Base-by-base conservation (phyloP, 345 rosid species). In the Boechera retrofracta region DNA sequence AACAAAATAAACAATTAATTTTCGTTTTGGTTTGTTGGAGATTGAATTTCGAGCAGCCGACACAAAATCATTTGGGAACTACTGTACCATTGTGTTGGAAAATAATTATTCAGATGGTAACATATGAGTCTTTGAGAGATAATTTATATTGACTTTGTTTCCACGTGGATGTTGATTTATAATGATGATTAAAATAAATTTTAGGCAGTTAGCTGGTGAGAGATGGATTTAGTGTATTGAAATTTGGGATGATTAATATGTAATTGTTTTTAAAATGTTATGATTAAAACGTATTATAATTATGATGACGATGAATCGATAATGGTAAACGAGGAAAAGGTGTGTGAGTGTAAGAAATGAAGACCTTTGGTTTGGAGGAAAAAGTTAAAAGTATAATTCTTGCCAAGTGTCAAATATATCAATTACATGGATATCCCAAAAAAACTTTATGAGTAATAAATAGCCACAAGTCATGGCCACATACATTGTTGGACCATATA, bases 141-240 rank as follows among this genome's bases (percentile, higher is more conserved):
- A 61, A 47, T 76, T 21, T 21, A 60, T 21, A 52, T 69, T 68
- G 74, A 68, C 44, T 76, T 31, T 60, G 29, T 29, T 69, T 48
- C 57, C 75, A 69, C 75, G 71, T 77, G 80, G 64, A 26, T 44
- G 51, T 53, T 69, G 28, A 53, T 53, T 21, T 55, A 18, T 51
- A 51, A 18, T 51, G 55, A 18, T 18, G 28, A 51, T 54, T 10
- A 6, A 55, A 67, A 53, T 24, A n/a, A 31, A 41, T 60, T 15
- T 60, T 11, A 53, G 64, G 41, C 51, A 63, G 80, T 42, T 69
- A 69, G 80, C 57, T 69, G 71, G 75, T 54, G 71, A 63, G 52
- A 64, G 64, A 26, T 61, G 36, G 41, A 51, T 69, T 61, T 51
- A 61, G 42, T 76, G 56, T n/a, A 52, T 21, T 60, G 24, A 68